Conservation (phyloP, 495 filamentous ascomycete genomes). For the Trichoderma asperelloides region DNA sequence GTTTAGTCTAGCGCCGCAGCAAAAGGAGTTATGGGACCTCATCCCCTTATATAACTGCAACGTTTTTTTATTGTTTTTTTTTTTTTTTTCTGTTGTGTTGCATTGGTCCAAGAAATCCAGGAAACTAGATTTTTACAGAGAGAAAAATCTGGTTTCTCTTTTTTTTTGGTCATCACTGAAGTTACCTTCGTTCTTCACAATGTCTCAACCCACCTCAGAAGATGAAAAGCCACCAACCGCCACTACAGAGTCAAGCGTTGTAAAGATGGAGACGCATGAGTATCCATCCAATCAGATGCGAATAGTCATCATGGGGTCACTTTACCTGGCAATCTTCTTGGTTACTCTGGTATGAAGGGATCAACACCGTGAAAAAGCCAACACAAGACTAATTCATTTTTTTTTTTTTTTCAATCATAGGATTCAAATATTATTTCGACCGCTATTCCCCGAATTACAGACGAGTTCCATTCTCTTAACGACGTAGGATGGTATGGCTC, state of each 20-base stretch:
- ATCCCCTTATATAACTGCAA: too few species aligned
- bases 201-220: neutral
- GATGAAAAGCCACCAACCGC: neutral
- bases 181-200: neutral
- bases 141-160: neutral
- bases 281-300: constrained; percentile 5
- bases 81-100: too few species aligned
- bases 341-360: constrained; percentile 13
- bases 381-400: neutral
- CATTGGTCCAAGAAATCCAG: too few species aligned
- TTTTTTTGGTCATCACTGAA: neutral
- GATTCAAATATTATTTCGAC: constrained; percentile 24
- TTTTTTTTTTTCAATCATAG: constrained; percentile 1
- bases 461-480: constrained; percentile 35
- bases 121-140: too few species aligned
- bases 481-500: constrained; percentile 51
- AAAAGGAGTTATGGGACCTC: neutral
- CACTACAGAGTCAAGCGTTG: neutral
- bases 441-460: constrained; percentile 23
- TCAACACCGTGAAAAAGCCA: constrained; percentile 1
- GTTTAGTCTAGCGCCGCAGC: neutral
- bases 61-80: too few species aligned
- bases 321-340: constrained; percentile 30
- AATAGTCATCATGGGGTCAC: constrained; percentile 2
- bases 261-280: neutral